These are phyloP conservation scores for Picea glauca DNA, from an alignment of 75 land plant genomes.

Conservation along the genomic window DNA sequence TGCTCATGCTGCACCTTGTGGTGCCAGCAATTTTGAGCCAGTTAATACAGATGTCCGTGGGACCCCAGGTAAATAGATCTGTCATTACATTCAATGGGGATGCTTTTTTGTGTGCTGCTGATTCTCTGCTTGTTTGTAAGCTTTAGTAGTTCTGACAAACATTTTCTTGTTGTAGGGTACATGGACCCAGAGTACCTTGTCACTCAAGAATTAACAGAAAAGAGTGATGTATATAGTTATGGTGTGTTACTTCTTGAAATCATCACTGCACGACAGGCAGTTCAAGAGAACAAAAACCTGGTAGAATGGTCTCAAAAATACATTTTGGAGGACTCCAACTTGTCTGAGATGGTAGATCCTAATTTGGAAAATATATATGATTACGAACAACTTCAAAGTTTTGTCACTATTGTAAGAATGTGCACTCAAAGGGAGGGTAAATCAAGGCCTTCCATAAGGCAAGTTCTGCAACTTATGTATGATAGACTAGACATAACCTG, in stretches of 20 bases:
- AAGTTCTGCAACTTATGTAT: constrained; percentile 19
- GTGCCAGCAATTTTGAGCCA: constrained; percentile 22
- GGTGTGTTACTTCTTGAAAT: constrained; percentile 42
- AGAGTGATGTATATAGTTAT: constrained; percentile 43
- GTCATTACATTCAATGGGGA: neutral
- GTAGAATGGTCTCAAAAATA: constrained; percentile 44
- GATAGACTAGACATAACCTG: constrained; percentile 17
- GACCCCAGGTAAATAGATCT: constrained; percentile 26
- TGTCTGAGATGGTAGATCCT: constrained; percentile 25
- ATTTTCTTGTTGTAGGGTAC: constrained; percentile 23
- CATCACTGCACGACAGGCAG: constrained; percentile 35
- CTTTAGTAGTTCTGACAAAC: neutral
- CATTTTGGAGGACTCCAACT: constrained; percentile 18
- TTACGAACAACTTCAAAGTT: constrained; percentile 20
- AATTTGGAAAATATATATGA: constrained; percentile 17
- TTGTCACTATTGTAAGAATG: constrained; percentile 19
- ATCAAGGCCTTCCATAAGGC: constrained; percentile 19
- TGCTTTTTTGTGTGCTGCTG: neutral
- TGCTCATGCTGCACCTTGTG: constrained; percentile 31
- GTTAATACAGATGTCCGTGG: constrained; percentile 39
- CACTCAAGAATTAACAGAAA: constrained; percentile 36
- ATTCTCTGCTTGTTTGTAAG: neutral
- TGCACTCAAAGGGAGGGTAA: constrained; percentile 27
- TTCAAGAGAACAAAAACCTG: constrained; percentile 26
- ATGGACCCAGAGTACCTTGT: constrained; percentile 38